Evolutionary conservation across 345 rosid species (phyloP).

Genomic region (Mallotus nudiflorus): DNA sequence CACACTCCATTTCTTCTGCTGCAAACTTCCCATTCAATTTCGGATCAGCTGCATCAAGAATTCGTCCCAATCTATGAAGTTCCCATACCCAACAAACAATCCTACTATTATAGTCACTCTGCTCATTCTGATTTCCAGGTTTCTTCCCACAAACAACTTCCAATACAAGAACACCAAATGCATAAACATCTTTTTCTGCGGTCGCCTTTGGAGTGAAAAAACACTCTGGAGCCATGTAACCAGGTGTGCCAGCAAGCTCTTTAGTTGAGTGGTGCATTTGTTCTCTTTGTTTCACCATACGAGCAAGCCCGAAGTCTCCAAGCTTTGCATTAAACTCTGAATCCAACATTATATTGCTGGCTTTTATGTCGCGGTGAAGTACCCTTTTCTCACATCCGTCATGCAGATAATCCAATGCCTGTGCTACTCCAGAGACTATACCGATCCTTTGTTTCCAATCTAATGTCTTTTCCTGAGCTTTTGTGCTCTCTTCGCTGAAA

Average conservation of each 20-base stretch:
- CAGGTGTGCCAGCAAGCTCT: constrained; percentile 70
- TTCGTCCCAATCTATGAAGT: constrained; percentile 38
- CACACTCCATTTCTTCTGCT: constrained; percentile 42
- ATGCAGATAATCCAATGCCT: constrained; percentile 71
- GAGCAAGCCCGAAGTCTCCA: constrained; percentile 74
- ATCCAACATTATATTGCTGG: constrained; percentile 83
- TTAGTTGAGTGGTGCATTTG: constrained; percentile 70
- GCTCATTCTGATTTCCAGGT: constrained; percentile 35
- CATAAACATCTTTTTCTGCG: constrained; percentile 61
- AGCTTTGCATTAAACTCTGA: constrained; percentile 51
- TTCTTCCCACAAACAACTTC: constrained; percentile 58
- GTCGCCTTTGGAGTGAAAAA: constrained; percentile 60
- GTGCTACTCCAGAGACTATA: constrained; percentile 51
- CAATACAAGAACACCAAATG: constrained; percentile 65
- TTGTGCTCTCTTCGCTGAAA: constrained; percentile 15
- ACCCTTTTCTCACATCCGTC: constrained; percentile 61
- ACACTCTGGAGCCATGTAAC: constrained; percentile 86
- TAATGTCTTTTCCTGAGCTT: constrained; percentile 32
- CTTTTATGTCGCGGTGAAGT: constrained; percentile 69
- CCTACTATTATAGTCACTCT: constrained; percentile 41
- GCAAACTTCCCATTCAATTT: constrained; percentile 39
- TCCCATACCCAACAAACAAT: constrained; percentile 74
- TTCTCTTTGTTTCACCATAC: constrained; percentile 50
- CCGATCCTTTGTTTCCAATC: constrained; percentile 52
- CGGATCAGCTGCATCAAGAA: constrained; percentile 52